These are phyloP conservation scores for Medicago arabica DNA, from an alignment of 306 rosid species.

Conservation along the genomic window DNA sequence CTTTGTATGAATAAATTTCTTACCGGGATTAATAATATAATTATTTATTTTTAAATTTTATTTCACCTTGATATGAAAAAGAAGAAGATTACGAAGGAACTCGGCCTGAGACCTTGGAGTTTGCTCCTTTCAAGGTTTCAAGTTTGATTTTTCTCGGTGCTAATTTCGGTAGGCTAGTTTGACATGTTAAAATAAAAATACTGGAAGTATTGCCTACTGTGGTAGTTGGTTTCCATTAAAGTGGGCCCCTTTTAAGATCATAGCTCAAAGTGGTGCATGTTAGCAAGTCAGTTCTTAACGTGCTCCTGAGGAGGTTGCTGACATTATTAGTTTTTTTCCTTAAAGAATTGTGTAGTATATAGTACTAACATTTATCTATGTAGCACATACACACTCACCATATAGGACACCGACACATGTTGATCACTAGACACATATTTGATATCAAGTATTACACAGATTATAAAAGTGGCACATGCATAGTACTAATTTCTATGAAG, in stretches of 20 bases:
- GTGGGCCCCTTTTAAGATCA: slow-evolving; percentile 32
- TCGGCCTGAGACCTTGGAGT: neutral
- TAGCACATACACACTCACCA: neutral
- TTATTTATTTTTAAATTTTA: neutral
- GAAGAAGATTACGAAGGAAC: too few species aligned
- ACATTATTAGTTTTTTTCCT: neutral
- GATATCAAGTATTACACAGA: neutral
- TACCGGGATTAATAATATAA: neutral
- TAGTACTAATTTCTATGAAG: neutral
- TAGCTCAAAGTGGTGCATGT: slow-evolving; percentile 26
- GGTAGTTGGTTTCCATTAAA: slow-evolving; percentile 18
- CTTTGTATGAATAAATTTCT: neutral
- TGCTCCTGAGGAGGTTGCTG: slow-evolving; percentile 11
- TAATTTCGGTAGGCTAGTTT: too few species aligned
- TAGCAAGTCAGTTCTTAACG: slow-evolving; percentile 10
- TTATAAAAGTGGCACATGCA: too few species aligned
- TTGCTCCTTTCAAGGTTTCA: too few species aligned
- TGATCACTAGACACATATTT: neutral
- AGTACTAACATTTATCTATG: neutral
- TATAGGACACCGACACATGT: neutral
- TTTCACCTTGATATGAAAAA: neutral
- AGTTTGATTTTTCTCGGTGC: too few species aligned
- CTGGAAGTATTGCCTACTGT: neutral
- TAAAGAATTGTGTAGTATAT: neutral
- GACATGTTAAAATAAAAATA: too few species aligned